Evolutionary conservation across 176 grass and related monocot species (phyloP).

Genomic region (Urochloa ruziziensis): DNA sequence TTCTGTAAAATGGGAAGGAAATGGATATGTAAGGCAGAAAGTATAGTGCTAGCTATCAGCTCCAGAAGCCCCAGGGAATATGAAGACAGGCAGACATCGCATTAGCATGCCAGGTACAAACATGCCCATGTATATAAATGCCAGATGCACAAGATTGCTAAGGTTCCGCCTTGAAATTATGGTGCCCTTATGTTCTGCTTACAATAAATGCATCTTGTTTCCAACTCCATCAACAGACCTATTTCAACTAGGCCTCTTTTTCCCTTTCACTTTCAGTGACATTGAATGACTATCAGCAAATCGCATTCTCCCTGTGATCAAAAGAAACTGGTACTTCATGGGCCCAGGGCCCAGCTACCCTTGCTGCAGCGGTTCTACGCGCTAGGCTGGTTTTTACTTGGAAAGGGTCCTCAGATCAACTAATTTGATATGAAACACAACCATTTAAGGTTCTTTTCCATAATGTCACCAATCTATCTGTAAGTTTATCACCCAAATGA

Average conservation of each 20-base stretch:
- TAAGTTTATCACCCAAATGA: constrained; percentile 33
- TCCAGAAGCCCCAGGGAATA: constrained; percentile 22
- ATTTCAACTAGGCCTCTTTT: constrained; percentile 34
- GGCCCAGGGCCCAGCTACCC: constrained; percentile 25
- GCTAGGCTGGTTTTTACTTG: constrained; percentile 32
- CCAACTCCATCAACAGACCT: constrained; percentile 34
- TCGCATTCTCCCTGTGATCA: constrained; percentile 23
- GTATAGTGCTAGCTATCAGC: constrained; percentile 31
- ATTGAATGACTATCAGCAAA: constrained; percentile 33
- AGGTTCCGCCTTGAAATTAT: constrained; percentile 20
- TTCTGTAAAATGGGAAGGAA: background rate
- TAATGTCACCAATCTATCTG: constrained; percentile 24
- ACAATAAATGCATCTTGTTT: constrained; percentile 38
- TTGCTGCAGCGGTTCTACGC: constrained; percentile 18
- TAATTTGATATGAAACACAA: constrained; percentile 28
- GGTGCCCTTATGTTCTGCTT: constrained; percentile 36
- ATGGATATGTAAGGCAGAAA: constrained; percentile 25
- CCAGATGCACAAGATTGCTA: constrained; percentile 10
- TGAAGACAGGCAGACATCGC: constrained; percentile 14
- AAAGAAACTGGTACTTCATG: constrained; percentile 20
- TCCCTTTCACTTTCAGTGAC: constrained; percentile 25
- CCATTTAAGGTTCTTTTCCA: constrained; percentile 27
- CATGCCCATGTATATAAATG: constrained; percentile 33
- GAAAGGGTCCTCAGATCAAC: constrained; percentile 35
- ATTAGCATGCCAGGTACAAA: constrained; percentile 36